phyloP scores from a whole-genome alignment of 805 yeast species.

The Zygotorulaspora sp. region DNA sequence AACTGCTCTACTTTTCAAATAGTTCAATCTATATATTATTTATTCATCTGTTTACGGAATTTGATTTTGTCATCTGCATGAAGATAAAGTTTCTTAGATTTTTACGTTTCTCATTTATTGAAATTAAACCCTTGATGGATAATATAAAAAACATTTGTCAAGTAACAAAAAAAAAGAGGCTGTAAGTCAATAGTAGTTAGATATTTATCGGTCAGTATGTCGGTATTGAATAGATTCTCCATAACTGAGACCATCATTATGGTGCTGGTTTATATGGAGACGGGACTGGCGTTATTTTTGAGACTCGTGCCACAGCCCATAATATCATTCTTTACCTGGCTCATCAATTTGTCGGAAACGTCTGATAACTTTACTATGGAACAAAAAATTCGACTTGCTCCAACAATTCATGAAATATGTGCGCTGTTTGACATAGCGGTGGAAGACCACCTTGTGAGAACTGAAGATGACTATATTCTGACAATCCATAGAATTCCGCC shows the following conservation, averaged over 20 bases:
- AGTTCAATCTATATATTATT: constrained; percentile 3
- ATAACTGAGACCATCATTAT: constrained; percentile 49
- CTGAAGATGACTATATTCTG: constrained; percentile 71
- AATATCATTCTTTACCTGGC: constrained; percentile 36
- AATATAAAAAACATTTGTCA: too few relatives aligned
- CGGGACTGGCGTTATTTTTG: constrained; percentile 42
- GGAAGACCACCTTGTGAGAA: constrained; percentile 72
- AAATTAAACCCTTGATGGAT: too few relatives aligned
- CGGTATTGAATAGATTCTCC: constrained; percentile 45
- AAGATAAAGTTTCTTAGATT: too few relatives aligned
- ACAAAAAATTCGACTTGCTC: constrained; percentile 34
- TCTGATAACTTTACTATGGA: constrained; percentile 20
- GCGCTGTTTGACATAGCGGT: constrained; percentile 60
- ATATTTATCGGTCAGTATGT: constrained; percentile 32
- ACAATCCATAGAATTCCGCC: constrained; percentile 69
- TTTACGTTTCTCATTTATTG: too few relatives aligned
- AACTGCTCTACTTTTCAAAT: constrained; percentile 32
- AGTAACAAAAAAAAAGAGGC: too few relatives aligned
- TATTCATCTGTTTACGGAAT: constrained; percentile 4
- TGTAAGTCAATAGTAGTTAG: too few relatives aligned
- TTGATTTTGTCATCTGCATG: too few relatives aligned
- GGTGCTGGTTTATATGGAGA: constrained; percentile 47
- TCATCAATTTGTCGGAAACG: constrained; percentile 20
- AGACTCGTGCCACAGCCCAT: constrained; percentile 42
- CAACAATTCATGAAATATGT: constrained; percentile 62